Base-by-base conservation (phyloP, 2,329 filamentous ascomycete genomes). In the Cladosporium velox region DNA sequence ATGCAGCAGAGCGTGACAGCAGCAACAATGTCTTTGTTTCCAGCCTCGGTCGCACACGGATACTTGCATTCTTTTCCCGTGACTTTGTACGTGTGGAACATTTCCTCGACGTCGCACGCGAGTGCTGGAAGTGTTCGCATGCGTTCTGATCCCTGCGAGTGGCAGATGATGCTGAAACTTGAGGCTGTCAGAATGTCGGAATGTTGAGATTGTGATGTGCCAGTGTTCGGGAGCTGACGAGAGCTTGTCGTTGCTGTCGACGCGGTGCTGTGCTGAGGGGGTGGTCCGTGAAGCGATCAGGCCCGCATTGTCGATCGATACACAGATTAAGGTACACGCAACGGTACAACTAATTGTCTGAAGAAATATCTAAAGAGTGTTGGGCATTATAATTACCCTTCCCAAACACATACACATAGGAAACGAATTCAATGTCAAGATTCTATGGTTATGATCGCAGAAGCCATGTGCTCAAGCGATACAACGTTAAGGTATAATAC, bases 31-130 rank as follows among this genome's bases (percentile, higher is more conserved):
- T 84, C 24, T 86, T 76, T 64, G 84, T 83, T 69, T 93, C 91
- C 70, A 12, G 32, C 28, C 28, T 32, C 32, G 28, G 52, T 55
- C 52, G 52, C 55, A 58, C 34, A 58, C 34, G 55, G 55, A 58
- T 58, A n/a, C 32, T 18, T 41, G 55, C 55, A 58, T 58, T 28
- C 4, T n/a, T 18, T 15, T n/a, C 15, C n/a, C 34, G 55, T 38
- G 55, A 58, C 34, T 41, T 41, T 58, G 55, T 58, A 34, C 55
- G 21, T 34, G 88, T 54, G 97, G 84, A 62, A 93, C 86, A 75
- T 88, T 91, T 71, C 92, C 93, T 78, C 95, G 85, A 76, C 83
- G 85, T 67, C 86, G 87, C 55, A 81, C 77, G 81, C 82, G n/a
- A 41, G 14, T 41, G 21, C 32, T 55, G 30, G 26, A 55, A 21